phyloP scores from a whole-genome alignment of 805 yeast genomes.

The Schizosaccharomyces cryophilus region DNA sequence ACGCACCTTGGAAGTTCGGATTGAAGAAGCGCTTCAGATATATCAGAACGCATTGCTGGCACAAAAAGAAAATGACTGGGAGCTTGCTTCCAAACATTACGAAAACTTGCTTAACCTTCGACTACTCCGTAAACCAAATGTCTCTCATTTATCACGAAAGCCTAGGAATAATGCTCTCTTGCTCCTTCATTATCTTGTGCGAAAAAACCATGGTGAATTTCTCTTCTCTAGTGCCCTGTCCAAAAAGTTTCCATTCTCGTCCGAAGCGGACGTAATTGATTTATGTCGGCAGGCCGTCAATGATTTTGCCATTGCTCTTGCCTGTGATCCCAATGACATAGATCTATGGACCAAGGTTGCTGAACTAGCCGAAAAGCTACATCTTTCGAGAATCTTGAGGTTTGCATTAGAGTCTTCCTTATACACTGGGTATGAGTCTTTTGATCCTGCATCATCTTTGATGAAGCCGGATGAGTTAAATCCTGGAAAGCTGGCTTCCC shows the following conservation, averaged over 20 bases:
- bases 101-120: conserved; percentile 41
- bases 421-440: not conserved
- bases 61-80: conserved; percentile 28
- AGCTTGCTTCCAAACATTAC: conserved; percentile 30
- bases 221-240: conserved; percentile 19
- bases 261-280: not conserved
- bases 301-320: conserved; percentile 38
- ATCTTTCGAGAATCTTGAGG: conserved; percentile 5
- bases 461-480: not conserved
- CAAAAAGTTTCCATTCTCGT: conserved; percentile 10
- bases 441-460: not conserved
- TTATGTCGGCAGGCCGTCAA: conserved; percentile 19
- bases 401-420: not conserved
- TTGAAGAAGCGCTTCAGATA: conserved; percentile 58
- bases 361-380: conserved; percentile 2
- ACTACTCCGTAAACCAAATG: conserved; percentile 24
- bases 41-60: conserved; percentile 44
- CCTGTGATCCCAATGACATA: conserved; percentile 10
- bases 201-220: conserved; percentile 60
- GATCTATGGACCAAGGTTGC: conserved; percentile 18
- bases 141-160: not conserved
- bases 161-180: not conserved
- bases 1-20: conserved; percentile 57
- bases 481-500: not conserved
- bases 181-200: conserved; percentile 44